These are phyloP conservation scores for Rhizopus delemar DNA, from an alignment of 371 early-diverging fungal genomes.

Conservation along the genomic window DNA sequence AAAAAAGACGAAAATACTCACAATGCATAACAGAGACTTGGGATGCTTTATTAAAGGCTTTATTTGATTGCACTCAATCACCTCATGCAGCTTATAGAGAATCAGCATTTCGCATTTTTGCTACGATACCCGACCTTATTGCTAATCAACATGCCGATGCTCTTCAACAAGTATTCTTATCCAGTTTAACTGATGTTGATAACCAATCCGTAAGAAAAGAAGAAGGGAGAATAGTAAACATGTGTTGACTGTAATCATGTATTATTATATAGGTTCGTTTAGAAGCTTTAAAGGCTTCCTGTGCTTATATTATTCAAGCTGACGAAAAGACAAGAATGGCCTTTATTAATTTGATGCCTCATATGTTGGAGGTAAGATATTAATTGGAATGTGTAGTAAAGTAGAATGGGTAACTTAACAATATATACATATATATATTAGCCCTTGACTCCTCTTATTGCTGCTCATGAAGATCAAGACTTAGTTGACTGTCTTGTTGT, in stretches of 20 bases:
- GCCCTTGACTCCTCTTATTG: conserved; percentile 64
- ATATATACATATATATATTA: conserved; percentile 16
- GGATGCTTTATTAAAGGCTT: conserved; percentile 76
- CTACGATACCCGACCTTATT: conserved; percentile 76
- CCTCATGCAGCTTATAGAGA: conserved; percentile 77
- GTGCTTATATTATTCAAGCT: conserved; percentile 76
- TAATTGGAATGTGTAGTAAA: not conserved
- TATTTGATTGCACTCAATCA: conserved; percentile 81
- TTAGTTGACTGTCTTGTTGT: conserved; percentile 77
- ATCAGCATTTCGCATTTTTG: conserved; percentile 87
- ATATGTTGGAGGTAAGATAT: conserved; percentile 71
- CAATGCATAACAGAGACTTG: conserved; percentile 57
- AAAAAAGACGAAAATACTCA: not conserved
- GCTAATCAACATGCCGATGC: conserved; percentile 69
- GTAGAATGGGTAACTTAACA: not conserved
- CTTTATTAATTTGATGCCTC: conserved; percentile 73
- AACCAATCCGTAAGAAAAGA: conserved; percentile 41
- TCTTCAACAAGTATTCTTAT: conserved; percentile 70
- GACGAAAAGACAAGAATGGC: conserved; percentile 58
- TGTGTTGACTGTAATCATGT: not conserved
- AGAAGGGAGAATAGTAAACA: not conserved
- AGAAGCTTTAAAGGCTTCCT: conserved; percentile 85
- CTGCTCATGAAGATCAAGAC: conserved; percentile 67
- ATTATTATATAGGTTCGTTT: conserved; percentile 66
- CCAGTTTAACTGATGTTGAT: conserved; percentile 69